Percentiles rank a stretch among this genome's conserved stretches.
These are phyloP conservation scores for Hibiscus syriacus DNA, from an alignment of 345 rosid species.

Conservation along the genomic window DNA sequence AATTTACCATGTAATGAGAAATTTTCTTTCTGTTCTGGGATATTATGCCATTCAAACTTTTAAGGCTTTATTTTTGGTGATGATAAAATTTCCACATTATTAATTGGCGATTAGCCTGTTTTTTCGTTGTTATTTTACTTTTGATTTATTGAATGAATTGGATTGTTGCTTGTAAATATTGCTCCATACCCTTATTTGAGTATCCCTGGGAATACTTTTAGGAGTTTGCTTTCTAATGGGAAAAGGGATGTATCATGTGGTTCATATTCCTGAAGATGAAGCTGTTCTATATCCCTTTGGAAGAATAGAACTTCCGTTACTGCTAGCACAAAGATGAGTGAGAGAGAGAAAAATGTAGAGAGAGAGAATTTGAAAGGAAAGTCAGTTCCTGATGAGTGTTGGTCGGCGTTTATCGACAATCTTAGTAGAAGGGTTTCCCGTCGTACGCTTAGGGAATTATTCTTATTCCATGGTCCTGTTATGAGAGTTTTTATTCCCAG, in stretches of 20 bases:
- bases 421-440: too few relatives aligned
- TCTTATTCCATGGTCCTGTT: too few relatives aligned
- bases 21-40: neutral
- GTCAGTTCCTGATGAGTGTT: too few relatives aligned
- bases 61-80: neutral
- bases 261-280: slow-evolving; percentile 98
- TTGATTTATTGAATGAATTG: neutral
- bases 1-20: neutral
- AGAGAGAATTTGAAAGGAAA: too few relatives aligned
- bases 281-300: too few relatives aligned
- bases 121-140: neutral
- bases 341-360: too few relatives aligned
- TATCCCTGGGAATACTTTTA: slow-evolving; percentile 27
- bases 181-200: slow-evolving; percentile 8
- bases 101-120: neutral
- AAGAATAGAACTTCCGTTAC: too few relatives aligned
- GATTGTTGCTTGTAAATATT: neutral
- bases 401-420: too few relatives aligned
- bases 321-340: too few relatives aligned
- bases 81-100: neutral
- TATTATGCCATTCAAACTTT: slow-evolving; percentile 1
- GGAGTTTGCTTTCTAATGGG: slow-evolving; percentile 99
- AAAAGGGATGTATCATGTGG: slow-evolving; percentile 84
- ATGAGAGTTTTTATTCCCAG: too few relatives aligned
- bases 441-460: too few relatives aligned